These are phyloP conservation scores for Cucurbita pepo DNA, from an alignment of 306 rosid species.

Conservation along the genomic window DNA sequence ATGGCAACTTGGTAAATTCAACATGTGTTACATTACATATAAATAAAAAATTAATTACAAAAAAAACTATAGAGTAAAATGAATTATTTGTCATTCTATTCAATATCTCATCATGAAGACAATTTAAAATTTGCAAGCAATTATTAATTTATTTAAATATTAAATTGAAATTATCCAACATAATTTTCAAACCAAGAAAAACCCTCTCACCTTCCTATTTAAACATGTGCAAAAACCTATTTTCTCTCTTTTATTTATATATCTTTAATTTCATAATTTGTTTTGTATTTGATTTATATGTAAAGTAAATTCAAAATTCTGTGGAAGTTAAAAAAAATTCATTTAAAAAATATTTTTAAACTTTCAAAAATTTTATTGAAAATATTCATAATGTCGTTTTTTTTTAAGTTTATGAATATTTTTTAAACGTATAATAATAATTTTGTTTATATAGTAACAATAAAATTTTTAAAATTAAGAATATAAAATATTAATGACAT, in stretches of 20 bases:
- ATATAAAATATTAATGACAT: too few species aligned
- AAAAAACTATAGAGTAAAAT: not conserved
- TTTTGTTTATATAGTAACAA: too few species aligned
- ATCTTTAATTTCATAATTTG: too few species aligned
- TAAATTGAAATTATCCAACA: not conserved
- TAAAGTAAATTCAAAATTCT: too few species aligned
- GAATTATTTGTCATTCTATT: not conserved
- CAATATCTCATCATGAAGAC: not conserved
- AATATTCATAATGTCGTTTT: too few species aligned
- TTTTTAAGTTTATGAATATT: too few species aligned
- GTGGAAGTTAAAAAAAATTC: too few species aligned
- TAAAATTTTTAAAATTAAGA: too few species aligned
- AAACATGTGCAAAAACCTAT: not conserved
- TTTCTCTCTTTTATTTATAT: not conserved
- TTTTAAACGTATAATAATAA: too few species aligned
- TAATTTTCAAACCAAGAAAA: not conserved
- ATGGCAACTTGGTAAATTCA: not conserved
- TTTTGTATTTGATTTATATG: too few species aligned
- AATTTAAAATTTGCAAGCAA: constrained; percentile 4
- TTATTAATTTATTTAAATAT: not conserved
- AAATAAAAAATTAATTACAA: not conserved
- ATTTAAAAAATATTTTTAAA: too few species aligned
- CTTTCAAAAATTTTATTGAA: too few species aligned
- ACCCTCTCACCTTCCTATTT: constrained; percentile 1
- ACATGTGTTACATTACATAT: not conserved